These are phyloP conservation scores for Symbiodinium natans DNA, from an alignment of 73 alveolate genomes.

Conservation along the genomic window DNA sequence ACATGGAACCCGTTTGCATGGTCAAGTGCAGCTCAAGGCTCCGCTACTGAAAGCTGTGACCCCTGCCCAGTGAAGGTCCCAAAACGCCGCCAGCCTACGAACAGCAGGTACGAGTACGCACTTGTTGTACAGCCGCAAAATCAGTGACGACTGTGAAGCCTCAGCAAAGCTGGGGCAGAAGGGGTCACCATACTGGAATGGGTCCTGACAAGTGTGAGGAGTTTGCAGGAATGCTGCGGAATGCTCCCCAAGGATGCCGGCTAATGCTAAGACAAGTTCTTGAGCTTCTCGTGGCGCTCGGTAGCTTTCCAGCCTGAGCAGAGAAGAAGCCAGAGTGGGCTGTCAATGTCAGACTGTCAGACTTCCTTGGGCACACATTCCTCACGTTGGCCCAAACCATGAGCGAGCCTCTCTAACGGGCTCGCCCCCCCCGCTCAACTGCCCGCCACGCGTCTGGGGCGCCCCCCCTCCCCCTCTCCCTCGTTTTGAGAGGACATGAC, in stretches of 20 bases:
- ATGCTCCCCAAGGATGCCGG: too few species aligned
- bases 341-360: too few species aligned
- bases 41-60: neutral
- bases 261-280: neutral
- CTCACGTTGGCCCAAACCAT: too few species aligned
- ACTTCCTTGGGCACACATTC: too few species aligned
- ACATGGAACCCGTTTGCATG: too few species aligned
- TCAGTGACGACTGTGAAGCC: too few species aligned
- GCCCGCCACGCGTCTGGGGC: too few species aligned
- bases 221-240: too few species aligned
- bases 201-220: constrained; percentile 24
- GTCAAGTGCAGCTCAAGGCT: neutral
- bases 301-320: neutral
- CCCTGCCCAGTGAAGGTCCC: constrained; percentile 66
- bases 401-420: too few species aligned
- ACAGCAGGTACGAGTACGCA: neutral
- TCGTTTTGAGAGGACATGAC: neutral
- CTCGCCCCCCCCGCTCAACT: too few species aligned
- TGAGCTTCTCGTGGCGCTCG: neutral
- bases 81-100: constrained; percentile 45
- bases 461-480: too few species aligned
- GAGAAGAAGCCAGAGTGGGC: neutral
- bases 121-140: too few species aligned
- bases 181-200: constrained; percentile 44
- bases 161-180: constrained; percentile 62